Percentiles rank a stretch among this genome's conserved stretches.
These are phyloP conservation scores for Phaeosphaeriaceae sp. DNA, from an alignment of 2,329 filamentous ascomycete genomes.

Conservation along the genomic window DNA sequence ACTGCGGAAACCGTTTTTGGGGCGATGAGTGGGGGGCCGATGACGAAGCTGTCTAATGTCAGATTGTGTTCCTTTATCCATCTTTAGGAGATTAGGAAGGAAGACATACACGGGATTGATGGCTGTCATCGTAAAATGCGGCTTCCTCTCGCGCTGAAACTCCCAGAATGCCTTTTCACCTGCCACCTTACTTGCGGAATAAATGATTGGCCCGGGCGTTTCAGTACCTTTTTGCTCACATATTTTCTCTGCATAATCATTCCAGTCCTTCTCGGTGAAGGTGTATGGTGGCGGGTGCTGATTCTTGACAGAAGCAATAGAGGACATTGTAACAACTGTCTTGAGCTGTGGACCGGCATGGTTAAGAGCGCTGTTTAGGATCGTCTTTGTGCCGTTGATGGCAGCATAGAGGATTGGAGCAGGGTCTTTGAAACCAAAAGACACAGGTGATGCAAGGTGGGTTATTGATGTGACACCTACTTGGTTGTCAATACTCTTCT, in stretches of 20 bases:
- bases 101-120: conserved; percentile 47
- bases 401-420: conserved; percentile 28
- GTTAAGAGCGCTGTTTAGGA: conserved; percentile 23
- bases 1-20: conserved; percentile 41
- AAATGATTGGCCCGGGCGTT: conserved; percentile 32
- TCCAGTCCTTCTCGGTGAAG: conserved; percentile 32
- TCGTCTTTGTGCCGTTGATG: conserved; percentile 25
- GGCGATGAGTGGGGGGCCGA: conserved; percentile 48
- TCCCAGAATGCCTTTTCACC: conserved; percentile 38
- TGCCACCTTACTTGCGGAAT: conserved; percentile 38
- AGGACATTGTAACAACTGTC: conserved; percentile 34
- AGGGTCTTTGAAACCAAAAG: conserved; percentile 26
- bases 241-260: conserved; percentile 29
- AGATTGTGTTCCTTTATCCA: background rate
- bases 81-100: background rate
- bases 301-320: conserved; percentile 20
- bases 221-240: conserved; percentile 32
- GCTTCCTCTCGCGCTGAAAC: conserved; percentile 45
- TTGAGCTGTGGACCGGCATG: conserved; percentile 34
- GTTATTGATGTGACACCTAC: conserved; percentile 27
- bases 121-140: conserved; percentile 48
- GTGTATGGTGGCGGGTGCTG: conserved; percentile 18
- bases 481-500: background rate
- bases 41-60: conserved; percentile 40
- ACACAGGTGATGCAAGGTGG: conserved; percentile 29